A percentile compares a stretch with the other conserved stretches of the same genome.
Conservation (phyloP, 192 early-diverging fungal species). For the Coemansia sp. region DNA sequence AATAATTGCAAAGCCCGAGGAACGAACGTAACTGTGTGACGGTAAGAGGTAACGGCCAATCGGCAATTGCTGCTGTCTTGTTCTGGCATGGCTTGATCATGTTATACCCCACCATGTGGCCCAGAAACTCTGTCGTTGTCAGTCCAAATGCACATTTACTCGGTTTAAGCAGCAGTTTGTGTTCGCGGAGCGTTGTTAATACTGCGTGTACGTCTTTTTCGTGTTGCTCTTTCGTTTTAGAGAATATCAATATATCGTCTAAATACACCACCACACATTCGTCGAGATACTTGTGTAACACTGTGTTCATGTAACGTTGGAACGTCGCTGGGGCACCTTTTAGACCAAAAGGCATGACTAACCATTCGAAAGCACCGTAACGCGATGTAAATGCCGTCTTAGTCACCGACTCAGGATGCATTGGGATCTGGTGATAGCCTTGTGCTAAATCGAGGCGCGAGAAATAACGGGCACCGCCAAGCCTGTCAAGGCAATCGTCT, state of each 20-base stretch:
- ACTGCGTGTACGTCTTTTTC: background rate
- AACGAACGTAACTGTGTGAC: too few relatives aligned
- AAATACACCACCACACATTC: background rate
- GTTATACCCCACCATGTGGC: too few relatives aligned
- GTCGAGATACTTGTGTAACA: background rate
- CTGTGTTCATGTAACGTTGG: background rate
- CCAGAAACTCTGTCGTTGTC: too few relatives aligned
- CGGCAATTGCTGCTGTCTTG: too few relatives aligned
- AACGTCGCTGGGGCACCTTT: background rate
- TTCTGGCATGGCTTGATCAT: too few relatives aligned
- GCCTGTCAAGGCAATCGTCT: background rate
- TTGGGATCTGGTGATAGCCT: background rate
- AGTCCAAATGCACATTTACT: too few relatives aligned
- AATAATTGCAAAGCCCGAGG: too few relatives aligned
- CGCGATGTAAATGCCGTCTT: background rate
- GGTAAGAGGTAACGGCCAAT: too few relatives aligned
- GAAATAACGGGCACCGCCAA: background rate
- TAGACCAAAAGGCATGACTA: conserved; percentile 1
- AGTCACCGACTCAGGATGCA: background rate
- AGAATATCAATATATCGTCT: background rate
- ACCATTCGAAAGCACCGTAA: background rate
- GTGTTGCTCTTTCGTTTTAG: background rate
- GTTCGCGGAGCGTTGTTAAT: background rate
- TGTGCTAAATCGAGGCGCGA: background rate
- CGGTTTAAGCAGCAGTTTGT: background rate